Evolutionary conservation across 306 rosid genomes (phyloP), one percentile per base, ranked within the genome.

Genomic region (Gynostemma pentaphyllum): DNA sequence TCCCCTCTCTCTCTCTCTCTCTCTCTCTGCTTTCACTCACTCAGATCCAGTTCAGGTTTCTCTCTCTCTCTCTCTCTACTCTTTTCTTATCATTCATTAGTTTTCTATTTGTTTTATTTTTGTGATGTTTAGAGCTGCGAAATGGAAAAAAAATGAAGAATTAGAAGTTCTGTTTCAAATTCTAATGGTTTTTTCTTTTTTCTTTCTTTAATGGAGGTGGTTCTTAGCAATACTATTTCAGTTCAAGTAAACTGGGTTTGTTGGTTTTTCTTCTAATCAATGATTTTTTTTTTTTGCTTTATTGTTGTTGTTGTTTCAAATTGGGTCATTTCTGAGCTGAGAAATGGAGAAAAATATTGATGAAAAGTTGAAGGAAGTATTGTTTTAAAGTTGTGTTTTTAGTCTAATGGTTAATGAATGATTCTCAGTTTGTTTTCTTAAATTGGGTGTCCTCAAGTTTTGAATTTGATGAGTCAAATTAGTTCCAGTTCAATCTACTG

Each of bases 41-140:
- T 70, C 81, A 84, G 95, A 88, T 86, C 95, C 95, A 75, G 88
- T n/a, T n/a, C n/a, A n/a, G n/a, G n/a, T n/a, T n/a, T n/a, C n/a
- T n/a, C 86, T 86, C 81, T 41, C 48, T 74, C 65, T 32, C 45
- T 64, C 64, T 46, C 46, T 45, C 7, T 56, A 50, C 62, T 48
- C 37, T 21, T 23, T 69, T 71, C 53, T 32, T 36, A 16, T 7
- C 30, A 23, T 32, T 22, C 39, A 13, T 36, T 36, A 12, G 18
- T 63, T 42, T 10, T 45, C 49, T 44, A 37, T 62, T 55, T 55
- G 41, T 54, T 55, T 55, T 40, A 22, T 14, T 70, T 64, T 54
- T 21, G 7, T 69, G 24, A 21, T 47, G 24, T 34, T 32, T 32
- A 60, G 40, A 60, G 49, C 49, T 60, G 14, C 3, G 14, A 39